Evolutionary conservation across 2,329 filamentous ascomycete genomes (phyloP).

Genomic region (Zymoseptoria pseudotritici): DNA sequence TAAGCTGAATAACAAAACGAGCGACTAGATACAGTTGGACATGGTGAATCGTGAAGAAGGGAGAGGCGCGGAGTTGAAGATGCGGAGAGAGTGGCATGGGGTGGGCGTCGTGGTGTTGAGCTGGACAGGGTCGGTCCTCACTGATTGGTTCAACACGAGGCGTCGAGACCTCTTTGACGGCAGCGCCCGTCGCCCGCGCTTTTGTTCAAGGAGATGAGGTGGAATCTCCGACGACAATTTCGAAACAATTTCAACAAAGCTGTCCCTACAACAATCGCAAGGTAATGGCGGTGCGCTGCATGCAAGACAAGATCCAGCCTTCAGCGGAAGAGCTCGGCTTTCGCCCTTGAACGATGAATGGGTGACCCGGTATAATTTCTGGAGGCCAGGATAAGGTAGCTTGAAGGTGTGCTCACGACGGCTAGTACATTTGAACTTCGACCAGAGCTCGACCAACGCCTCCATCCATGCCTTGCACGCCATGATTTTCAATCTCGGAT

Average conservation of each 20-base stretch:
- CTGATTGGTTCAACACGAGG: neutral
- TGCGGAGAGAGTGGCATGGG: neutral
- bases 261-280: neutral
- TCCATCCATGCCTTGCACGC: conserved; percentile 35
- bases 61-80: neutral
- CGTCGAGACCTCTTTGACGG: neutral
- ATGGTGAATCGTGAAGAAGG: neutral
- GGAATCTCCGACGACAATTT: neutral
- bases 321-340: neutral
- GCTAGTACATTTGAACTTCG: conserved; percentile 38
- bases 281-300: neutral
- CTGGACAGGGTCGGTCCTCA: neutral
- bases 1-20: neutral
- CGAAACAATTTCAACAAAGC: neutral
- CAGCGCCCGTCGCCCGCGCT: neutral
- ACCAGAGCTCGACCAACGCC: conserved; percentile 42
- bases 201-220: neutral
- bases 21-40: neutral
- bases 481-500: conserved; percentile 42
- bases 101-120: neutral
- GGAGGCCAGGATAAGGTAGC: neutral
- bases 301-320: neutral
- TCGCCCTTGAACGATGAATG: neutral
- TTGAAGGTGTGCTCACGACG: too few species aligned
- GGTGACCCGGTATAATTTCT: neutral